These are phyloP conservation scores for Aurantiochytrium sp. DNA, from an alignment of 108 stramenopile species.

Conservation along the genomic window DNA sequence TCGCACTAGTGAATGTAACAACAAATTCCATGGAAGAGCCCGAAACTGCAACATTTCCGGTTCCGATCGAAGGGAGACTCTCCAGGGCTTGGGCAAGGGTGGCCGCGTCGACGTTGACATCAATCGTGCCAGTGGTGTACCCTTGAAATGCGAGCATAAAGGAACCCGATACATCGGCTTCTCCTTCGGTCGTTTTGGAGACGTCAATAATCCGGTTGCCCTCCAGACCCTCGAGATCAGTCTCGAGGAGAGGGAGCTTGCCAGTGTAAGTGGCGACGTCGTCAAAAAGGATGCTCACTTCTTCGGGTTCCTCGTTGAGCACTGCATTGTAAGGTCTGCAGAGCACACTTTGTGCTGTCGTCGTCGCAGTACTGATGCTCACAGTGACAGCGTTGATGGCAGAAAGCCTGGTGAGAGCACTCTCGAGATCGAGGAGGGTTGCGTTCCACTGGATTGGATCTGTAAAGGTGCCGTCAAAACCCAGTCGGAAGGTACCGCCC, in stretches of 20 bases:
- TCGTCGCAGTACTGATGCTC: background rate
- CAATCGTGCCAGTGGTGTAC: slow-evolving; percentile 40
- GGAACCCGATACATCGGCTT: slow-evolving; percentile 40
- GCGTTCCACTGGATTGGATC: slow-evolving; percentile 53
- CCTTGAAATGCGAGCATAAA: slow-evolving; percentile 64
- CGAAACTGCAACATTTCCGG: background rate
- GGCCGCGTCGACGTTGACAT: slow-evolving; percentile 24
- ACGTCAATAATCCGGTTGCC: slow-evolving; percentile 32
- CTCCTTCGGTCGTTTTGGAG: slow-evolving; percentile 25
- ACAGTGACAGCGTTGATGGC: background rate
- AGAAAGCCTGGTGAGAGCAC: background rate
- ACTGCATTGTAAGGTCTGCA: background rate
- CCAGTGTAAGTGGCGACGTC: background rate
- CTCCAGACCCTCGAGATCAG: slow-evolving; percentile 35
- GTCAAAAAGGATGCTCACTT: background rate
- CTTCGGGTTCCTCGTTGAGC: background rate
- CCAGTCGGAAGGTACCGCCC: slow-evolving; percentile 59
- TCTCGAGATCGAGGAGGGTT: slow-evolving; percentile 16
- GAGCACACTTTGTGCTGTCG: background rate
- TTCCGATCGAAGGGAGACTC: slow-evolving; percentile 52
- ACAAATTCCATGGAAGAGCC: slow-evolving; percentile 34
- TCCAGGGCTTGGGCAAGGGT: slow-evolving; percentile 50
- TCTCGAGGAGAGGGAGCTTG: slow-evolving; percentile 32
- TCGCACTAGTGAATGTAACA: slow-evolving; percentile 56
- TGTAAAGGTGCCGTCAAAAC: slow-evolving; percentile 53